Percentiles rank a stretch among this genome's conserved stretches.
Evolutionary conservation across 768 basidiomycete genomes (phyloP).

Genomic region (Podaxis sp.): DNA sequence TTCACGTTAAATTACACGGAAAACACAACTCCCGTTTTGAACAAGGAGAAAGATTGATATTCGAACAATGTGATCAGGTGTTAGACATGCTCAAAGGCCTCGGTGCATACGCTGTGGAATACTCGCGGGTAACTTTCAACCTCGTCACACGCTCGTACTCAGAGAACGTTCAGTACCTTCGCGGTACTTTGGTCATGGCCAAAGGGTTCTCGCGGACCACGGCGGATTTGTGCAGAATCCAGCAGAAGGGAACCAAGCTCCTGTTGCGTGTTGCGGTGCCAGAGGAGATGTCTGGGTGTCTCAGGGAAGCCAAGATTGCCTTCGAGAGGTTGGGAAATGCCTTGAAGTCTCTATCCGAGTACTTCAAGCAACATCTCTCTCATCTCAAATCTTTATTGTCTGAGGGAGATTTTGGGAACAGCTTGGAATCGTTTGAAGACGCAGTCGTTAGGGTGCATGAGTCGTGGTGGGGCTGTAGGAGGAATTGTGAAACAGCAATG

Average conservation of each 20-base stretch:
- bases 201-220: neutral
- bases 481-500: neutral
- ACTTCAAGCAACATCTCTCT: neutral
- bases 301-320: neutral
- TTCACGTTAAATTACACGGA: neutral
- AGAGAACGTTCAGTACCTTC: neutral
- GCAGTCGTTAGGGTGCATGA: neutral
- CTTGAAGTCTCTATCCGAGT: neutral
- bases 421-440: neutral
- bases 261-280: neutral
- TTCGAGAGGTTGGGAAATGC: neutral
- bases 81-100: neutral
- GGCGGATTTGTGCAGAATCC: neutral
- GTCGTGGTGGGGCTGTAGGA: neutral
- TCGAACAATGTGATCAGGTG: neutral
- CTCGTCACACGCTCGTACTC: neutral
- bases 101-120: neutral
- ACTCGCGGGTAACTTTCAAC: neutral
- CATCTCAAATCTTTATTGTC: neutral
- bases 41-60: neutral
- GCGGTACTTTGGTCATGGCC: neutral
- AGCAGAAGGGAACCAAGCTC: neutral
- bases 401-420: neutral
- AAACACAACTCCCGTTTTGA: neutral
- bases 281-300: neutral